Percentiles rank a stretch among this genome's conserved stretches.
Conservation (phyloP, 2,329 filamentous ascomycete genomes). For the Monascus ruber region DNA sequence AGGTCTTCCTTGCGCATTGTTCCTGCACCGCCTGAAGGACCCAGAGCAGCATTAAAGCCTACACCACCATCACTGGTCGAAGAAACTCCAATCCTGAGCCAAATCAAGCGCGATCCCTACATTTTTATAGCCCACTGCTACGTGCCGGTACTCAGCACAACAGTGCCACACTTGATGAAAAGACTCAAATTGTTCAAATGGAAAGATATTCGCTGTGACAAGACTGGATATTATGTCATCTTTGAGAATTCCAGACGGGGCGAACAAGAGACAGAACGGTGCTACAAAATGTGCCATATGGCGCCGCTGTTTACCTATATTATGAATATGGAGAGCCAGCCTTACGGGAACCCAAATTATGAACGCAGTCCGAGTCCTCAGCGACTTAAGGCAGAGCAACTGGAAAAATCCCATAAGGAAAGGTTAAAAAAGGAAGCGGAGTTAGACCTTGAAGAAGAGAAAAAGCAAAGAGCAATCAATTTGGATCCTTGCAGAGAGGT, state of each 20-base stretch:
- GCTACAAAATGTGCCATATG: slow-evolving; percentile 66
- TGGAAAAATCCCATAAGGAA: slow-evolving; percentile 55
- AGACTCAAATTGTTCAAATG: slow-evolving; percentile 73
- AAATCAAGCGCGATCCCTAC: slow-evolving; percentile 70
- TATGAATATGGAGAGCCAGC: slow-evolving; percentile 80
- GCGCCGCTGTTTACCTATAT: slow-evolving; percentile 81
- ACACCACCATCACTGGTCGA: slow-evolving; percentile 47
- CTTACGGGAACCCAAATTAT: slow-evolving; percentile 54
- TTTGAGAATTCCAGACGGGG: slow-evolving; percentile 71
- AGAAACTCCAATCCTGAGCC: slow-evolving; percentile 52
- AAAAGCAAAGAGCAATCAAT: slow-evolving; percentile 72
- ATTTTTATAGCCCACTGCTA: slow-evolving; percentile 79
- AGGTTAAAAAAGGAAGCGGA: slow-evolving; percentile 62
- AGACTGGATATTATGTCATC: slow-evolving; percentile 80
- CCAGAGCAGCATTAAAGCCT: slow-evolving; percentile 27
- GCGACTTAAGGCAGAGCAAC: slow-evolving; percentile 34
- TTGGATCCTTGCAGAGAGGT: slow-evolving; percentile 86
- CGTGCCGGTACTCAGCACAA: slow-evolving; percentile 76
- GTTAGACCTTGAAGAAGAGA: slow-evolving; percentile 79
- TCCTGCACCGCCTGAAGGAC: slow-evolving; percentile 22
- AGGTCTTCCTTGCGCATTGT: slow-evolving; percentile 30
- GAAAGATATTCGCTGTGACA: slow-evolving; percentile 71
- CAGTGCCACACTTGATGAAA: slow-evolving; percentile 81
- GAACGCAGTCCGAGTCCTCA: slow-evolving; percentile 39
- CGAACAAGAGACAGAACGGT: slow-evolving; percentile 68